A percentile compares a stretch with the other conserved stretches of the same genome.
These are phyloP conservation scores for Helicocarpus griseus DNA, from an alignment of 2,329 filamentous ascomycete species.

Conservation along the genomic window DNA sequence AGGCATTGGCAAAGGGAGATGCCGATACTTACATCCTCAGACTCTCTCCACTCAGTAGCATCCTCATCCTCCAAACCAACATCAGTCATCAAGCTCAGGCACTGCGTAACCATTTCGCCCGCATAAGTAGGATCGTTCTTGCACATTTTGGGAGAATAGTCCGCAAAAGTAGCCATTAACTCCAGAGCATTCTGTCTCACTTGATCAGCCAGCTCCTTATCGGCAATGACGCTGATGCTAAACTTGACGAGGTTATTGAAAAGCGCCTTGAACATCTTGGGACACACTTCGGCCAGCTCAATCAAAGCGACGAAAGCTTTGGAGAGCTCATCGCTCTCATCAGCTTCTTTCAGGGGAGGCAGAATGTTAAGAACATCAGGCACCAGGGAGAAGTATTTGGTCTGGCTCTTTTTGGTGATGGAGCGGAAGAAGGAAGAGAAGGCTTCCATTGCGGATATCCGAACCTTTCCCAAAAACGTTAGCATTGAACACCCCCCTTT, in stretches of 20 bases:
- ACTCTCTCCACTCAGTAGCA: constrained; percentile 82
- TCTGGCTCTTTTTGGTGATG: constrained; percentile 75
- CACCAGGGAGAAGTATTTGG: constrained; percentile 78
- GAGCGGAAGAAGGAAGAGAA: constrained; percentile 94
- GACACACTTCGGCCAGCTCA: constrained; percentile 84
- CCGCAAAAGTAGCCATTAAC: constrained; percentile 95
- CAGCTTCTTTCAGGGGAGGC: constrained; percentile 82
- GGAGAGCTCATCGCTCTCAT: constrained; percentile 83
- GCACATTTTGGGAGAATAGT: constrained; percentile 89
- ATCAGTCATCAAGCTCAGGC: constrained; percentile 95
- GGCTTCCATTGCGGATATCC: constrained; percentile 88
- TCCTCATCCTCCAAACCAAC: constrained; percentile 91
- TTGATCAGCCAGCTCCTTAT: constrained; percentile 86
- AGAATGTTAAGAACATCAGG: constrained; percentile 90
- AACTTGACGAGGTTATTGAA: constrained; percentile 91
- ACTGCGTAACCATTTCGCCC: constrained; percentile 95
- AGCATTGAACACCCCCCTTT: constrained; percentile 5
- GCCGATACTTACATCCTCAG: constrained; percentile 64
- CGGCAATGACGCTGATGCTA: constrained; percentile 84
- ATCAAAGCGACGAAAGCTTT: constrained; percentile 86
- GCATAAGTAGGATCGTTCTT: constrained; percentile 89
- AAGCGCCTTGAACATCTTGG: constrained; percentile 94
- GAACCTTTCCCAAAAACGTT: constrained; percentile 45
- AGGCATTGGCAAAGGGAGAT: background rate
- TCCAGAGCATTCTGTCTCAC: constrained; percentile 91